phyloP scores from a whole-genome alignment of 805 yeast genomes.

The Myxozyma melibiosi region DNA sequence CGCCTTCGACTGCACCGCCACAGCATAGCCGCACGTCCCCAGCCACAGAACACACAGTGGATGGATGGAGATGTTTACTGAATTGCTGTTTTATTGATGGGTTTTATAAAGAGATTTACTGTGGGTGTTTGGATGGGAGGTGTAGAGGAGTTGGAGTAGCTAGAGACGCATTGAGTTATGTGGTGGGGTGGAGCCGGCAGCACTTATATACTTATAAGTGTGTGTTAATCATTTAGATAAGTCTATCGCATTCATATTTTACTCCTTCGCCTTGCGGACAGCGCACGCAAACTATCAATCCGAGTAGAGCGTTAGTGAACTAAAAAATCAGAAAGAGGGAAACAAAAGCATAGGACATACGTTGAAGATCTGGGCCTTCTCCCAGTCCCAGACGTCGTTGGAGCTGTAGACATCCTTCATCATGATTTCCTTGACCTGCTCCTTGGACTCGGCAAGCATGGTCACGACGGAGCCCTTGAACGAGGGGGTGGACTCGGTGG shows the following conservation, averaged over 20 bases:
- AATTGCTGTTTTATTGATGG: no score
- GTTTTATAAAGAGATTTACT: no score
- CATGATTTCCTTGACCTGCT: conserved; percentile 65
- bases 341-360: conserved; percentile 32
- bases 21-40: conserved; percentile 3
- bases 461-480: conserved; percentile 73
- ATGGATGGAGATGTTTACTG: no score
- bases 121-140: no score
- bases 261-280: conserved; percentile 24
- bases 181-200: neutral
- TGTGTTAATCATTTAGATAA: neutral
- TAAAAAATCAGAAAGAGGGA: neutral
- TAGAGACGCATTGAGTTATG: no score
- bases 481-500: conserved; percentile 37
- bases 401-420: conserved; percentile 63
- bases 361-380: conserved; percentile 61
- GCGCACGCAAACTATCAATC: conserved; percentile 25
- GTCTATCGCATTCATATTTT: neutral
- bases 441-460: conserved; percentile 62
- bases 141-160: no score
- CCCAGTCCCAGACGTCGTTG: conserved; percentile 76
- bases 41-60: neutral
- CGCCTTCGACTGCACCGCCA: conserved; percentile 13
- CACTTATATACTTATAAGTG: neutral
- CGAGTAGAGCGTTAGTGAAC: neutral